Percentiles rank a stretch among this genome's conserved stretches.
Conservation (phyloP, 2,329 filamentous ascomycete genomes). For the Aureobasidium sp. region DNA sequence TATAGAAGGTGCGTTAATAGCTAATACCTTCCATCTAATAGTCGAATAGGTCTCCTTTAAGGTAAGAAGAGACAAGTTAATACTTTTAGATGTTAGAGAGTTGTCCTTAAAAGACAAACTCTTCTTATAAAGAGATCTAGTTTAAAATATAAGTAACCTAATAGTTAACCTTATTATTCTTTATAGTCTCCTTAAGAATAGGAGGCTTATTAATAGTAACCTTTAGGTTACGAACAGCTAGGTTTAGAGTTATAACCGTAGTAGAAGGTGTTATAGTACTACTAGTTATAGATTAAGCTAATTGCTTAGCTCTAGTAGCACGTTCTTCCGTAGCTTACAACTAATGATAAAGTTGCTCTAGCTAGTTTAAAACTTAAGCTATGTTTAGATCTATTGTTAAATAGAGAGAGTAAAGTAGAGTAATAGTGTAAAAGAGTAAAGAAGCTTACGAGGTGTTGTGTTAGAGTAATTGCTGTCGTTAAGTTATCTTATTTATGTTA, state of each 20-base stretch:
- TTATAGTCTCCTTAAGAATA: not conserved
- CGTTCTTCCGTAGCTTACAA: not conserved
- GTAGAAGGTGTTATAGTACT: not conserved
- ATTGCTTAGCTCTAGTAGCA: not conserved
- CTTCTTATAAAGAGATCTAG: not conserved
- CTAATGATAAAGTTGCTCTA: not conserved
- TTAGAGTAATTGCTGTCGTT: not conserved
- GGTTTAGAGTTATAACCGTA: too few relatives aligned
- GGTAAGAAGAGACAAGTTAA: not conserved
- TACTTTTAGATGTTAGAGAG: not conserved
- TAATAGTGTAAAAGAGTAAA: not conserved
- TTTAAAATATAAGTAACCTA: not conserved
- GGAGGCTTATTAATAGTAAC: not conserved
- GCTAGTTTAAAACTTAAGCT: not conserved
- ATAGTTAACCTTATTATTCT: not conserved
- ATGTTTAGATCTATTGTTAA: too few relatives aligned
- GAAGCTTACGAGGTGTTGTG: not conserved
- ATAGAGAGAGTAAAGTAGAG: not conserved
- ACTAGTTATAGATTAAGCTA: too few relatives aligned
- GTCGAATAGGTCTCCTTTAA: not conserved
- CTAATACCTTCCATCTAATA: not conserved
- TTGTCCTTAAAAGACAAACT: not conserved
- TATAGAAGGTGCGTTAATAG: not conserved
- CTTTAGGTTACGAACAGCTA: not conserved
- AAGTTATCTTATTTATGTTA: not conserved